These are phyloP conservation scores for Pestalotiopsis fici DNA, from an alignment of 2,329 filamentous ascomycete species.

Conservation along the genomic window DNA sequence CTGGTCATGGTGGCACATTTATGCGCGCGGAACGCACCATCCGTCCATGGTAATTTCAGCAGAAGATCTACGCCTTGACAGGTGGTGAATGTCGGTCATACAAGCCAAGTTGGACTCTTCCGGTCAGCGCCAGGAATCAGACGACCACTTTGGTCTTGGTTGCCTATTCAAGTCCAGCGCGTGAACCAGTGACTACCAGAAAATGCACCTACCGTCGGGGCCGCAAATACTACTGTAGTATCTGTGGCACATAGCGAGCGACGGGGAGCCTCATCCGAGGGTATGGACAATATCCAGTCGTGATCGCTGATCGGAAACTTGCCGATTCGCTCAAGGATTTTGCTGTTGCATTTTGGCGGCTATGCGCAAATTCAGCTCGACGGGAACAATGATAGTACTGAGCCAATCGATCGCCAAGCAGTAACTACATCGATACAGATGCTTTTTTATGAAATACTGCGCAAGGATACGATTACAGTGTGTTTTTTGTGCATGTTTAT, in stretches of 20 bases:
- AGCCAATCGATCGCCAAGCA: neutral
- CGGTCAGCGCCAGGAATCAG: neutral
- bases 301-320: neutral
- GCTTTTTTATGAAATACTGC: neutral
- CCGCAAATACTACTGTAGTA: neutral
- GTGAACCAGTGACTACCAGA: neutral
- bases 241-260: neutral
- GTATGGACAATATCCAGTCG: neutral
- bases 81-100: neutral
- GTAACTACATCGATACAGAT: neutral
- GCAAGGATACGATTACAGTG: neutral
- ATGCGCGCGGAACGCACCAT: neutral
- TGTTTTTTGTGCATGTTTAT: neutral
- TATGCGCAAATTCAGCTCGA: neutral
- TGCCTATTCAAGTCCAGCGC: neutral
- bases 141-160: neutral
- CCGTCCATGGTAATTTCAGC: neutral
- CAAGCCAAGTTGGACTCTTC: neutral
- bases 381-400: neutral
- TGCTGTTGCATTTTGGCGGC: neutral
- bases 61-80: neutral
- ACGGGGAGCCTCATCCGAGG: neutral
- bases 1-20: neutral
- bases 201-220: neutral
- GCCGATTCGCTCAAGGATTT: constrained; percentile 1